Conservation (phyloP, 2,329 filamentous ascomycete species). For the Pseudophaeomoniella oleicola region DNA sequence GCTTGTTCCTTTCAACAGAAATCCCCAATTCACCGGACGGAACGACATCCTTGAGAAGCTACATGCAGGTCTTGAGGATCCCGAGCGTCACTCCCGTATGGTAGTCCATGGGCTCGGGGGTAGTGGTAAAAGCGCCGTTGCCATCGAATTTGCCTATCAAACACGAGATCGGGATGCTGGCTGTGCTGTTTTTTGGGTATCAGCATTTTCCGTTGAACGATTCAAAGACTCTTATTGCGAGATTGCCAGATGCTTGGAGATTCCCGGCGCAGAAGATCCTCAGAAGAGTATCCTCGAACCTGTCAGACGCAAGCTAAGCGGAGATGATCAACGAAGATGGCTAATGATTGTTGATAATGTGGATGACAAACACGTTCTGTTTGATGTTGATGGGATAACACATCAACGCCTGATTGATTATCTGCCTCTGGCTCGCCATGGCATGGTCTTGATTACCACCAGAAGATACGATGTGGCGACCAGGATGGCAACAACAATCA, state of each 20-base stretch:
- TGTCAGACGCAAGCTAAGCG: conserved; percentile 13
- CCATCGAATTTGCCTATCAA: conserved; percentile 13
- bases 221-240: conserved; percentile 14
- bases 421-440: conserved; percentile 8
- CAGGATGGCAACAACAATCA: conserved; percentile 8
- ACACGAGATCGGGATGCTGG: conserved; percentile 9
- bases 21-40: conserved; percentile 7
- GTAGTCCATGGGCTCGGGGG: conserved; percentile 11
- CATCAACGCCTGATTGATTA: conserved; percentile 4
- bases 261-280: conserved; percentile 13
- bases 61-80: conserved; percentile 1
- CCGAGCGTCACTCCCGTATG: conserved; percentile 1
- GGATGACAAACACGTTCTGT: conserved; percentile 9
- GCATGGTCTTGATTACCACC: conserved; percentile 17
- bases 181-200: conserved; percentile 17
- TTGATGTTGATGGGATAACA: neutral
- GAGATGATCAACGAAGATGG: conserved; percentile 13
- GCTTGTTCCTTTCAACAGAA: conserved; percentile 9
- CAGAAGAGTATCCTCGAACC: conserved; percentile 11
- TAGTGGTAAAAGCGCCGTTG: conserved; percentile 13
- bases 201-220: conserved; percentile 10
- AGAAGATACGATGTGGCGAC: conserved; percentile 10
- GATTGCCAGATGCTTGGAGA: conserved; percentile 13
- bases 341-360: conserved; percentile 18
- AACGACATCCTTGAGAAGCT: conserved; percentile 3